Base-by-base conservation (phyloP, 495 filamentous ascomycete species). In the Podospora conica region DNA sequence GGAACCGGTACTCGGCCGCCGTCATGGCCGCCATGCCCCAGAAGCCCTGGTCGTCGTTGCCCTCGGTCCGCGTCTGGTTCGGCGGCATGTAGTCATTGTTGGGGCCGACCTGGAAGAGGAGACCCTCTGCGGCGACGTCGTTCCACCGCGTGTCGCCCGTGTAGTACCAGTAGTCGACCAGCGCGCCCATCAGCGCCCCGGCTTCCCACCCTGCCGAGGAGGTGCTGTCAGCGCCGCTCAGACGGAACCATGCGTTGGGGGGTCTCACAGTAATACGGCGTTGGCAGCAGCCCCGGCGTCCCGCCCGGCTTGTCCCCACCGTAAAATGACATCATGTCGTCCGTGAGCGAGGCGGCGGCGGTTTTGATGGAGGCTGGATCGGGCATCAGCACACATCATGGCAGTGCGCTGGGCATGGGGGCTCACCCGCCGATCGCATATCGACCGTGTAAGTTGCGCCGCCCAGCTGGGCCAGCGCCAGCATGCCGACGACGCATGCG, bases 241-340 rank as follows among this genome's bases (percentile, higher is more conserved):
- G 27, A 21, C 53, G 1, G 9, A 10, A 31, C 11, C 5, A 12
- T 15, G 48, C 33, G 1, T 24, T 29, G 20, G 18, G 11, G 23
- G 28, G 4, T 67, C 77, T 63, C 55, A 80, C 79, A 81, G 65
- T 81, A 81, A 53, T 81, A 81, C 25, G 78, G 79, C 48, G 70
- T 59, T 9, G 78, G 78, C 1, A 80, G 68, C 10, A 80, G 74
- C 11, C 79, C 79, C 11, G 79, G 76, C 15, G 67, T 71, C 25
- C 81, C 79, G 48, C 89, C 89, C 0, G 86, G 84, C 58, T 85
- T 72, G 68, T 91, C 84, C 22, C 87, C 88, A 22, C 82, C 29
- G 69, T 93, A 93, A 72, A 86, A 89, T 53, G 78, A 80, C 82
- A 92, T 88, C 79, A 91, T 85, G 62, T 87, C 88, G 61, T 84